phyloP scores from a whole-genome alignment of 176 grass and related monocot genomes.

The Juncus effusus region DNA sequence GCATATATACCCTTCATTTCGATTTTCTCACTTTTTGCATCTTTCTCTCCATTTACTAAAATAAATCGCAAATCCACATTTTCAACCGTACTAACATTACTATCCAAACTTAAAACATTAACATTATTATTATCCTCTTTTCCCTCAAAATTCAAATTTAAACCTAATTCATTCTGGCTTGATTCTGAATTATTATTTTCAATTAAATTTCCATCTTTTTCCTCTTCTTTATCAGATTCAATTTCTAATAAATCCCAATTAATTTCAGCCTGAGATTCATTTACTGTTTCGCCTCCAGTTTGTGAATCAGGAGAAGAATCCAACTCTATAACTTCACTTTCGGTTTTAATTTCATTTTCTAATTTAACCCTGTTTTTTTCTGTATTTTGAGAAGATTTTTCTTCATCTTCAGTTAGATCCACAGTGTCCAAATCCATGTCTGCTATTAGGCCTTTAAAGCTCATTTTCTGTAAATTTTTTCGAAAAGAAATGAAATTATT shows the following conservation, averaged over 20 bases:
- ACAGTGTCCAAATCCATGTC: conserved; percentile 39
- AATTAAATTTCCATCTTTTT: neutral
- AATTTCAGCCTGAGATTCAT: neutral
- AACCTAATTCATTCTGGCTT: neutral
- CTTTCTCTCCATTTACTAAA: conserved; percentile 10
- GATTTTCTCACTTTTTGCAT: conserved; percentile 6
- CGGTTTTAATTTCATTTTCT: too few species aligned
- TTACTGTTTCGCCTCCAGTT: neutral
- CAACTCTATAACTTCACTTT: too few species aligned
- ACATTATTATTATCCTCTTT: conserved; percentile 11
- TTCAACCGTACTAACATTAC: neutral
- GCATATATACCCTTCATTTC: neutral
- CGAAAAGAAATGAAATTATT: neutral
- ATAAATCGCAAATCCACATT: conserved; percentile 12
- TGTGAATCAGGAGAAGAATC: too few species aligned
- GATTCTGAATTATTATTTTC: too few species aligned
- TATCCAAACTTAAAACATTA: too few species aligned
- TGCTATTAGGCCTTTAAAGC: conserved; percentile 23
- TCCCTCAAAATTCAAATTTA: neutral
- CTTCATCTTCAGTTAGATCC: conserved; percentile 35
- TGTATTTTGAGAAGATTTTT: neutral
- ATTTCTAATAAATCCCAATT: neutral
- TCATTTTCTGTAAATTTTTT: conserved; percentile 15
- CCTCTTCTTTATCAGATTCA: conserved; percentile 3
- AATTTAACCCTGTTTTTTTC: too few species aligned